These are phyloP conservation scores for Melastoma candidum DNA, from an alignment of 441 rosid species.

Conservation along the genomic window DNA sequence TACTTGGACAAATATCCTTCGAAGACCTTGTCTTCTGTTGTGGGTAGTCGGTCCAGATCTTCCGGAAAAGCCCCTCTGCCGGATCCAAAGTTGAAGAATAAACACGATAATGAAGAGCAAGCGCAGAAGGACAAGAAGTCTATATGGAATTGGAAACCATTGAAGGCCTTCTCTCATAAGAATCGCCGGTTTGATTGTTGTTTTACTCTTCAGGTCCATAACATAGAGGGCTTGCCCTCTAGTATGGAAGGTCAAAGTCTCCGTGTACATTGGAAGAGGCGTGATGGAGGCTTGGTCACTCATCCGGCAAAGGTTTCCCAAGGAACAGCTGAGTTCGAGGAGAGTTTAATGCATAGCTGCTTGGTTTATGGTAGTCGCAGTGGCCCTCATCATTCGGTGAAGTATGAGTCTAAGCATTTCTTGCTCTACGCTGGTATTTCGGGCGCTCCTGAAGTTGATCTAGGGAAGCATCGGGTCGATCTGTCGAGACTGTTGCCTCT, in stretches of 20 bases:
- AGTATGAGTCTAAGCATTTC: slow-evolving; percentile 92
- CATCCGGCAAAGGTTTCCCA: slow-evolving; percentile 44
- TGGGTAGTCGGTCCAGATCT: slow-evolving; percentile 30
- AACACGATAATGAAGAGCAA: slow-evolving; percentile 24
- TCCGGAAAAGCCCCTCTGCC: slow-evolving; percentile 27
- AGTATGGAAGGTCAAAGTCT: slow-evolving; percentile 47
- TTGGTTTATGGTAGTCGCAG: slow-evolving; percentile 70
- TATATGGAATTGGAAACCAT: slow-evolving; percentile 79
- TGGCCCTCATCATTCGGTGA: slow-evolving; percentile 82
- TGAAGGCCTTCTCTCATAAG: slow-evolving; percentile 63
- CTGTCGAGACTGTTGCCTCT: slow-evolving; percentile 88
- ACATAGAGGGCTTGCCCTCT: slow-evolving; percentile 56
- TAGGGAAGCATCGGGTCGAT: slow-evolving; percentile 93
- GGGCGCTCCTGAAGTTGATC: slow-evolving; percentile 59
- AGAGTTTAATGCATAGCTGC: slow-evolving; percentile 62
- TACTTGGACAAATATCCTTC: slow-evolving; percentile 40
- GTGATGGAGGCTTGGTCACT: slow-evolving; percentile 58
- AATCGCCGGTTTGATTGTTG: slow-evolving; percentile 66
- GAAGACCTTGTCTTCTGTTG: slow-evolving; percentile 24
- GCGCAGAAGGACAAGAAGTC: slow-evolving; percentile 69
- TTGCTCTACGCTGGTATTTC: slow-evolving; percentile 55
- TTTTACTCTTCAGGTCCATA: slow-evolving; percentile 70
- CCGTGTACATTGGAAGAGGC: slow-evolving; percentile 83
- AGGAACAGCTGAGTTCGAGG: slow-evolving; percentile 68
- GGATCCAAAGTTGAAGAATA: slow-evolving; percentile 31